Percentiles rank a stretch among this genome's conserved stretches.
phyloP scores from a whole-genome alignment of 1,284 basidiomycete genomes.

The Marasmius oreades region DNA sequence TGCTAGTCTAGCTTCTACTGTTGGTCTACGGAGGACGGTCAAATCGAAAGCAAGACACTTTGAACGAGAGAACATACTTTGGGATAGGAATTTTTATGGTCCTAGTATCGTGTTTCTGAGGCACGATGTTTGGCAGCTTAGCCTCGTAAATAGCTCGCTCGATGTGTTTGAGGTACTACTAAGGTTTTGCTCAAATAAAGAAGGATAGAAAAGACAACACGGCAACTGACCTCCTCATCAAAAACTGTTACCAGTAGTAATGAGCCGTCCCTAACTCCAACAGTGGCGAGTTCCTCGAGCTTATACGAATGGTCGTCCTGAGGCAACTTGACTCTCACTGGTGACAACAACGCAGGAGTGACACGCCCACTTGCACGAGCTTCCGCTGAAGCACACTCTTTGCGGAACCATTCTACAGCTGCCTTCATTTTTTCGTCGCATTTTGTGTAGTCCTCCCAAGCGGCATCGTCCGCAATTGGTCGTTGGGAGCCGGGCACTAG shows the following conservation, averaged over 20 bases:
- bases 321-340: conserved; percentile 58
- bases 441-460: conserved; percentile 53
- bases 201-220: conserved; percentile 7
- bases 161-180: conserved; percentile 70
- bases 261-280: conserved; percentile 74
- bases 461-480: conserved; percentile 45
- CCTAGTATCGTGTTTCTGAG: conserved; percentile 62
- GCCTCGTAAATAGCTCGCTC: conserved; percentile 71
- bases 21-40: conserved; percentile 48
- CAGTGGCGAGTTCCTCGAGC: conserved; percentile 69
- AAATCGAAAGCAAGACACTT: conserved; percentile 5
- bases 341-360: conserved; percentile 65
- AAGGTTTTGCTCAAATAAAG: conserved; percentile 11
- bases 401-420: conserved; percentile 65
- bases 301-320: conserved; percentile 34
- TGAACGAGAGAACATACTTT: conserved; percentile 43
- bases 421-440: conserved; percentile 60
- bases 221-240: conserved; percentile 60
- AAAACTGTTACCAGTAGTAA: conserved; percentile 69
- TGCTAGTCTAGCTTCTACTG: conserved; percentile 62
- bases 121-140: conserved; percentile 65
- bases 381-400: conserved; percentile 64
- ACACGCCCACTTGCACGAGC: conserved; percentile 72
- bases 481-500: conserved; percentile 57
- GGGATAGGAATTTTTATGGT: conserved; percentile 77